A percentile compares a stretch with the other conserved stretches of the same genome.
These are phyloP conservation scores for Graphilbum fragrans DNA, from an alignment of 2,329 filamentous ascomycete genomes.

Conservation along the genomic window DNA sequence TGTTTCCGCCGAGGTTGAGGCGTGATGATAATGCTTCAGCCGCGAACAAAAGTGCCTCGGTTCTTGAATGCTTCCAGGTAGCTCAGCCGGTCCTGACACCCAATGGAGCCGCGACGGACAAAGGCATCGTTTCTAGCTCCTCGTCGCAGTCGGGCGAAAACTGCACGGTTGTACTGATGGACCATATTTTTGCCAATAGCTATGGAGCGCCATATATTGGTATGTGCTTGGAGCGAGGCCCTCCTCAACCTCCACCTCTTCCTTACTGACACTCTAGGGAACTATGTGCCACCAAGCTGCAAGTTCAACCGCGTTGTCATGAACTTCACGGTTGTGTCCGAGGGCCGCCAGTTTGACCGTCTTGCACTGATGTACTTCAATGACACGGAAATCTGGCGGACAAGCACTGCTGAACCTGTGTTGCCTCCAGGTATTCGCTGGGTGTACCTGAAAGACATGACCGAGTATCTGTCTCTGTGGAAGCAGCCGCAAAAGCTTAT, in stretches of 20 bases:
- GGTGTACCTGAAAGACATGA: conserved; percentile 72
- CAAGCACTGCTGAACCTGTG: conserved; percentile 71
- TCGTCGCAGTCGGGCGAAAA: conserved; percentile 14
- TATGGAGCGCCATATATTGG: conserved; percentile 66
- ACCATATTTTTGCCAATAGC: conserved; percentile 58
- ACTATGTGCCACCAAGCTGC: conserved; percentile 55
- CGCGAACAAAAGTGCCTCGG: conserved; percentile 4
- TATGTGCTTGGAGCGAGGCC: conserved; percentile 21
- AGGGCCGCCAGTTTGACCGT: conserved; percentile 65
- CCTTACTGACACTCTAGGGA: conserved; percentile 25
- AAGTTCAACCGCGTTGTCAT: conserved; percentile 63
- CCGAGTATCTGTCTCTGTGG: conserved; percentile 57
- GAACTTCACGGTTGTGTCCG: conserved; percentile 62
- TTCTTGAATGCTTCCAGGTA: conserved; percentile 56
- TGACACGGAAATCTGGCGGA: conserved; percentile 71
- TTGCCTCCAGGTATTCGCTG: conserved; percentile 53
- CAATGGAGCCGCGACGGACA: conserved; percentile 23
- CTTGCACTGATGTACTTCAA: conserved; percentile 64
- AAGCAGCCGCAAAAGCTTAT: conserved; percentile 59
- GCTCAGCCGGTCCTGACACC: conserved; percentile 51
- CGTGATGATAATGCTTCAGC: conserved; percentile 8
- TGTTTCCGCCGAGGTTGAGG: not conserved
- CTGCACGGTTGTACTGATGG: conserved; percentile 51
- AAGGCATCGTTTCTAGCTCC: conserved; percentile 14
- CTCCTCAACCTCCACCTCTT: not conserved